Conservation (phyloP, 169 alveolate genomes). For the Sarcocystis neurona region DNA sequence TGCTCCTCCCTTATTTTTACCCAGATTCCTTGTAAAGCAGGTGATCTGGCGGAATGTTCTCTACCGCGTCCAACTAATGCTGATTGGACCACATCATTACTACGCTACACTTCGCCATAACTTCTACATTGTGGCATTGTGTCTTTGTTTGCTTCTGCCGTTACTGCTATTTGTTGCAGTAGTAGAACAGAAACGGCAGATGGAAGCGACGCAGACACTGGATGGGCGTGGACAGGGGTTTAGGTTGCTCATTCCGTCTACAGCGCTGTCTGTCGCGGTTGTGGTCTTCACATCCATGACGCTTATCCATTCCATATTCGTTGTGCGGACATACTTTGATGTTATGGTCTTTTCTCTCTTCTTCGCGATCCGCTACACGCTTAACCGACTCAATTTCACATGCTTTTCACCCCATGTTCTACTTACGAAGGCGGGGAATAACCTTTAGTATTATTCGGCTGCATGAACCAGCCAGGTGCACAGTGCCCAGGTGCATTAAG, state of each 20-base stretch:
- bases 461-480: too few species aligned
- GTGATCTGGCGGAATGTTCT: too few species aligned
- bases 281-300: background rate
- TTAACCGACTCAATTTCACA: background rate
- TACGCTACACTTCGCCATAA: background rate
- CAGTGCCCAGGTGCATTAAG: too few species aligned
- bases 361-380: background rate
- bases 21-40: too few species aligned
- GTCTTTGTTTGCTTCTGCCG: background rate
- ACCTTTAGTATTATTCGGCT: background rate
- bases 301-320: background rate
- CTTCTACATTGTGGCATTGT: background rate
- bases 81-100: too few species aligned
- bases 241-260: background rate
- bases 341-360: background rate
- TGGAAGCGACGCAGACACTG: background rate
- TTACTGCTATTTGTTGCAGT: background rate
- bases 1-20: too few species aligned
- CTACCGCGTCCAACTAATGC: too few species aligned
- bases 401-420: conserved; percentile 7
- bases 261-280: background rate
- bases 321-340: background rate
- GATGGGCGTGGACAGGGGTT: background rate
- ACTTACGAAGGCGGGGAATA: conserved; percentile 7
- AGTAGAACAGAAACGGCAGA: background rate